Percentiles rank a stretch among this genome's conserved stretches.
Conservation (phyloP, 2,329 filamentous ascomycete species). For the Colletotrichum musicola region DNA sequence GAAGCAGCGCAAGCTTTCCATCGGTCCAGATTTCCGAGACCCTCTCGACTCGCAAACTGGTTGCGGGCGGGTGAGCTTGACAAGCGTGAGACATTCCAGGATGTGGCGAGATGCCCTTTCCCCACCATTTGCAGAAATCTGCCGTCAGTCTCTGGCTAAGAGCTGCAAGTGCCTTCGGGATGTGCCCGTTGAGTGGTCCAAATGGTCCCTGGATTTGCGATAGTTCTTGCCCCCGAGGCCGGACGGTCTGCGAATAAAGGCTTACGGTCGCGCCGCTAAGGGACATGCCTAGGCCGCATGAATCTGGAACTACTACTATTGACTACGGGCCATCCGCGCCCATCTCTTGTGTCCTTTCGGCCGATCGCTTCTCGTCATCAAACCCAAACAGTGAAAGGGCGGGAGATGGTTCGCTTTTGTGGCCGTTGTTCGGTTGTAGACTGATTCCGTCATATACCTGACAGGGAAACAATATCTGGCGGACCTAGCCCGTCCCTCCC, state of each 20-base stretch:
- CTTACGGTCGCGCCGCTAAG: conserved; percentile 12
- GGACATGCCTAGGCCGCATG: background rate
- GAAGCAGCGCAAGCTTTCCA: background rate
- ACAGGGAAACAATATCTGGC: conserved; percentile 2
- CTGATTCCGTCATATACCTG: conserved; percentile 9
- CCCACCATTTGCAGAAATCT: background rate
- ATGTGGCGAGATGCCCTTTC: background rate
- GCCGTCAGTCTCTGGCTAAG: no score
- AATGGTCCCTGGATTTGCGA: background rate
- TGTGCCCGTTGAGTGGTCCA: background rate
- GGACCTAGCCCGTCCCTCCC: background rate
- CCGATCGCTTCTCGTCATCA: conserved; percentile 8
- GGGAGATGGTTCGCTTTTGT: background rate
- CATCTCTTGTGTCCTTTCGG: background rate
- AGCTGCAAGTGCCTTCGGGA: background rate
- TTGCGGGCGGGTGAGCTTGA: conserved; percentile 6
- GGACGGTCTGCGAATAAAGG: conserved; percentile 1
- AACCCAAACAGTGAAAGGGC: background rate
- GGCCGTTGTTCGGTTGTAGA: no score
- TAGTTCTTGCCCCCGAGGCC: background rate
- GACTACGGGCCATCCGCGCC: background rate
- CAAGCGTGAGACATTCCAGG: conserved; percentile 13
- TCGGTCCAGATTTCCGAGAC: background rate
- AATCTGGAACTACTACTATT: background rate
- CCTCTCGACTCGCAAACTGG: background rate